Percentiles rank a stretch among this genome's conserved stretches.
Evolutionary conservation across 352 stramenopile genomes (phyloP).

Genomic region (Pythium coloratum): DNA sequence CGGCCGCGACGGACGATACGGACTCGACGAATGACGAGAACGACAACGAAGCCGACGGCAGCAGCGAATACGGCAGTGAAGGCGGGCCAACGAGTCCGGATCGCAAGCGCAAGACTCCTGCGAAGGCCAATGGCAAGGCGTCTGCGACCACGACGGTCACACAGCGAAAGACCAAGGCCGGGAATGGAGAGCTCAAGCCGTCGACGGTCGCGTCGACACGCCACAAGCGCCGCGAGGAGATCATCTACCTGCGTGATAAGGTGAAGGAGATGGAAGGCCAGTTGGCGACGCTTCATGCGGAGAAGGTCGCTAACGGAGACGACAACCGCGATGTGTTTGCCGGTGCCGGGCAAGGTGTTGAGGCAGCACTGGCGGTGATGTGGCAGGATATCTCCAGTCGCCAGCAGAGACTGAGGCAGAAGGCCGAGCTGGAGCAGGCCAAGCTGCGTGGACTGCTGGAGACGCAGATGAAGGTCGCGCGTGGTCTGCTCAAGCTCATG

Average conservation of each 20-base stretch:
- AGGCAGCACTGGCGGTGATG: slow-evolving; percentile 13
- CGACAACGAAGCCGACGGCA: slow-evolving; percentile 8
- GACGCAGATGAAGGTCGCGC: slow-evolving; percentile 33
- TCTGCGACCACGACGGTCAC: background rate
- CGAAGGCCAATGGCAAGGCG: background rate
- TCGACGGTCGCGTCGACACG: slow-evolving; percentile 16
- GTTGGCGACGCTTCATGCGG: slow-evolving; percentile 1
- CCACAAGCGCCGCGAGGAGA: slow-evolving; percentile 25
- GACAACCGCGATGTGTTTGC: background rate
- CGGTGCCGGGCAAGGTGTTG: slow-evolving; percentile 1
- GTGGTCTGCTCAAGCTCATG: slow-evolving; percentile 27
- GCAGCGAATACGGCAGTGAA: slow-evolving; percentile 13
- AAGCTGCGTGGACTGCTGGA: slow-evolving; percentile 27
- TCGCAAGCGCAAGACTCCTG: background rate
- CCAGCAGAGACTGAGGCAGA: slow-evolving; percentile 16
- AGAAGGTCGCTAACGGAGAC: slow-evolving; percentile 6
- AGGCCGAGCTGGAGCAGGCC: slow-evolving; percentile 32
- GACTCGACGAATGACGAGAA: slow-evolving; percentile 17
- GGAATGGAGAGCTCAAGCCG: slow-evolving; percentile 10
- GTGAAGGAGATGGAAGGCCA: slow-evolving; percentile 21
- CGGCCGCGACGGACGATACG: background rate
- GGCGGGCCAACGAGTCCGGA: background rate
- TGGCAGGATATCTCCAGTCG: slow-evolving; percentile 22
- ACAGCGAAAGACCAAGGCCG: background rate
- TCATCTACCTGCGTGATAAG: slow-evolving; percentile 20